phyloP scores from a whole-genome alignment of 805 yeast genomes.

The Metschnikowia henanensis region DNA sequence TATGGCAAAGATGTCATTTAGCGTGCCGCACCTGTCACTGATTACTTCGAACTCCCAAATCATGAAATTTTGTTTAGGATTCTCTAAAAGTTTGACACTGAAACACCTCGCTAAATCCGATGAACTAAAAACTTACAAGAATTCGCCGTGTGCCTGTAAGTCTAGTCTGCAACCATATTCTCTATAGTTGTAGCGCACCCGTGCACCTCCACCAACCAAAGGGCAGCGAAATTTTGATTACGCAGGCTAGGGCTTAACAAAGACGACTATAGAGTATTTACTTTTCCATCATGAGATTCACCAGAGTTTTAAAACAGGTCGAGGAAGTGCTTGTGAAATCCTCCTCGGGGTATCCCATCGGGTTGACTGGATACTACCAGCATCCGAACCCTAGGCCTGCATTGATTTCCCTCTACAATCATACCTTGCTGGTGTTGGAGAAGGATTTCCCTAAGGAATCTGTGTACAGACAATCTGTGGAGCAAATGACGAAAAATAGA shows the following conservation, averaged over 20 bases:
- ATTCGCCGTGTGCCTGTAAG: too few relatives aligned
- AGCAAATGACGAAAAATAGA: constrained; percentile 69
- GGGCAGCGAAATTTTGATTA: constrained; percentile 11
- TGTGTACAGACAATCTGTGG: constrained; percentile 75
- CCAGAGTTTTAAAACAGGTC: constrained; percentile 43
- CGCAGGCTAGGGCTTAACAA: neutral
- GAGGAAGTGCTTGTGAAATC: constrained; percentile 58
- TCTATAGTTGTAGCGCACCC: constrained; percentile 9
- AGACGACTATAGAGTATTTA: neutral
- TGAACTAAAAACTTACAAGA: too few relatives aligned
- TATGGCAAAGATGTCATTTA: too few relatives aligned
- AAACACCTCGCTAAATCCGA: too few relatives aligned
- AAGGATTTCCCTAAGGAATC: constrained; percentile 67
- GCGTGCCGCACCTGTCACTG: too few relatives aligned
- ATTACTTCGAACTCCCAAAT: too few relatives aligned
- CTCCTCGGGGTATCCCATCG: constrained; percentile 71
- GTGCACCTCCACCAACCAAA: constrained; percentile 21
- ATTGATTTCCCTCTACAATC: constrained; percentile 64
- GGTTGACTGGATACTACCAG: constrained; percentile 72
- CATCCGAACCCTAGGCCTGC: constrained; percentile 88
- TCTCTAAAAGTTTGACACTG: too few relatives aligned
- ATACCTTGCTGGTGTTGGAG: constrained; percentile 60
- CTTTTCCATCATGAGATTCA: constrained; percentile 35
- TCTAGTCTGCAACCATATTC: neutral
- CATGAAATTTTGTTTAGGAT: too few relatives aligned